Evolutionary conservation across 495 filamentous ascomycete species (phyloP), one percentile per base, ranked within the genome.

Genomic region (Podospora comata): DNA sequence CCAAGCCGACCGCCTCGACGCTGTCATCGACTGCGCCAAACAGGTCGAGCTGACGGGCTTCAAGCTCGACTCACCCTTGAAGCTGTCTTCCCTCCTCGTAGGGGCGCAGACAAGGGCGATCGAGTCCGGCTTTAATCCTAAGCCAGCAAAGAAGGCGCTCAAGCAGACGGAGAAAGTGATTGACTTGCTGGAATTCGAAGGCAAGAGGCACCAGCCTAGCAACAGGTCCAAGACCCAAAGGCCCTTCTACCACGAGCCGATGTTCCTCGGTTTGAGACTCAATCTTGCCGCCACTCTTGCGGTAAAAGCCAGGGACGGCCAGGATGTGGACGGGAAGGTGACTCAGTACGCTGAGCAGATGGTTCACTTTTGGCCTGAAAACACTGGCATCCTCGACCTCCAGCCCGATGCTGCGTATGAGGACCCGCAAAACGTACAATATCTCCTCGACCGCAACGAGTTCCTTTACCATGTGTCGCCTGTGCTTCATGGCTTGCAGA

Each of bases 21-120:
- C 81, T 4, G 76, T 90, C 61, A 67, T 90, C n/a, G 84, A 87
- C 60, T 84, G 81, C 72, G 82, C 85, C 53, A 80, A 81, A 62
- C 74, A 78, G 66, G 76, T 73, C 56, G 69, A 76, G 13, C 75
- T 69, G 64, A 91, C 89, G 3, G 81, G 81, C 0, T 81, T 90
- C 70, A 69, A 67, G 13, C 79, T 91, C 27, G 76, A 80, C 30
- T 57, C 75, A 5, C 68, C 74, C 56, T 76, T 75, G 56, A 66
- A 82, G 60, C 80, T 84, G 61, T 71, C 76, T 65, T 73, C 82
- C 65, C 58, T 88, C n/a, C 81, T 90, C 74, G 79, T 77, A 44
- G 74, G 71, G 65, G 69, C 89, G 54, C 86, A 88, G 75, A 48
- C 76, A 26, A 77, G 75, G 53, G 87, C 86, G 16, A 71, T 82